Conservation (phyloP, 192 early-diverging fungal genomes). For the Funneliformis geosporum region DNA sequence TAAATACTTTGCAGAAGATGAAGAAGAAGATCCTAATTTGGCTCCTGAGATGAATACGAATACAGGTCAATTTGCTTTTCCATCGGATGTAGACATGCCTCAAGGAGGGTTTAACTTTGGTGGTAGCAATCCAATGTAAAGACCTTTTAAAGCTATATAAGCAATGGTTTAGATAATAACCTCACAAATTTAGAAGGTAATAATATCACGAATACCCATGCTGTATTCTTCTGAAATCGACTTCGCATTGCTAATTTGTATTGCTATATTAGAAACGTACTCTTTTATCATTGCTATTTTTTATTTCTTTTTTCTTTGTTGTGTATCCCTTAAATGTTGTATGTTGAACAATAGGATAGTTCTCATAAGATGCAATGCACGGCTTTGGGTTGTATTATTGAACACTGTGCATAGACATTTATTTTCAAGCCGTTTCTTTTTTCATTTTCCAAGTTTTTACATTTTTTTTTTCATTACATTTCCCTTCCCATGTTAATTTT, state of each 20-base stretch:
- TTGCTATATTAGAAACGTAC: too few relatives aligned
- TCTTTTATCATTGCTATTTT: neutral
- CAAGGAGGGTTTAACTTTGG: slow-evolving; percentile 86
- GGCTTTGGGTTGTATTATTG: slow-evolving; percentile 11
- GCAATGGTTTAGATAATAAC: neutral
- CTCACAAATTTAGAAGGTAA: too few relatives aligned
- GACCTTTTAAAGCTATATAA: neutral
- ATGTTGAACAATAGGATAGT: slow-evolving; percentile 10
- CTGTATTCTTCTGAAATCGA: too few relatives aligned
- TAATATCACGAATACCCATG: too few relatives aligned
- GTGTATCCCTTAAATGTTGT: neutral
- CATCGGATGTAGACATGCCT: slow-evolving; percentile 64
- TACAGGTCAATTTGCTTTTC: slow-evolving; percentile 82
- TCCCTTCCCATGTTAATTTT: neutral
- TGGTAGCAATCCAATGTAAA: slow-evolving; percentile 5
- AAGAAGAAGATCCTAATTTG: slow-evolving; percentile 73
- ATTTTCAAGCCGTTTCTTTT: neutral
- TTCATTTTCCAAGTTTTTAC: neutral
- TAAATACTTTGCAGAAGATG: slow-evolving; percentile 91
- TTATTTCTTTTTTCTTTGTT: neutral
- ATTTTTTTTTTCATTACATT: neutral
- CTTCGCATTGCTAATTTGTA: too few relatives aligned
- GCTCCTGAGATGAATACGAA: slow-evolving; percentile 72
- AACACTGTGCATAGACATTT: slow-evolving; percentile 7
- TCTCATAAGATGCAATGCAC: slow-evolving; percentile 1